Base-by-base conservation (phyloP, 805 yeast genomes). In the Lachancea thermotolerans region DNA sequence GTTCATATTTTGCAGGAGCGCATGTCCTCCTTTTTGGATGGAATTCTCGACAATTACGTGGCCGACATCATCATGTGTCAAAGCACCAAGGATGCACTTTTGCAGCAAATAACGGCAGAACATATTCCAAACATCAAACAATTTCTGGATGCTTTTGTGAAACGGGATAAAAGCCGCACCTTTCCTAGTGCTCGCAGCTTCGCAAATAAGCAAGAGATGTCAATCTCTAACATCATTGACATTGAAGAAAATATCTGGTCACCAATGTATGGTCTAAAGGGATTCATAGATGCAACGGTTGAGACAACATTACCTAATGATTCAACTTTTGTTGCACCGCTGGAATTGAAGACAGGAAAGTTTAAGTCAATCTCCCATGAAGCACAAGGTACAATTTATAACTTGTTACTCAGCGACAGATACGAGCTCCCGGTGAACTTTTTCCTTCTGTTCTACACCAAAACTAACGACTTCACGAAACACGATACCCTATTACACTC, bases 191-290 rank as follows among this genome's bases (percentile, higher is more conserved):
- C 46, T 25, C 50, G 65, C 17, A 54, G 62, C 14, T 67, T 64
- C 2, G 53, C 63, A 4, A 51, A 59, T 39, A 64, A 65, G 17
- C 61, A 75, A 1, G 65, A 66, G 10, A 69, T 81, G 35, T 70
- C 82, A 0, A 79, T 85, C 0, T 69, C 77, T 12, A 79, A 82
- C 46, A 75, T 89, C 8, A 68, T 87, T 30, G 96, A 86, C 57
- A 78, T 87, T 9, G 99, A 93, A 63, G 97, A 93, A 56, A 85
- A 81, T 54, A 82, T 93, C 11, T 81, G 95, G 88, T 87, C 97
- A 0, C 95, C 97, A 0, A 74, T 78, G 58, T 89, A 76, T 67
- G 99, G 99, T 0, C 65, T 93, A 8, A 78, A 87, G 53, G 99
- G 99, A 0, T 78, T 82, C 54, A 79, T 90, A 14, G 99, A 93